Percentiles rank a stretch among this genome's conserved stretches.
Evolutionary conservation across 106 monocot species (phyloP).

Genomic region (Platanthera guangdongensis): DNA sequence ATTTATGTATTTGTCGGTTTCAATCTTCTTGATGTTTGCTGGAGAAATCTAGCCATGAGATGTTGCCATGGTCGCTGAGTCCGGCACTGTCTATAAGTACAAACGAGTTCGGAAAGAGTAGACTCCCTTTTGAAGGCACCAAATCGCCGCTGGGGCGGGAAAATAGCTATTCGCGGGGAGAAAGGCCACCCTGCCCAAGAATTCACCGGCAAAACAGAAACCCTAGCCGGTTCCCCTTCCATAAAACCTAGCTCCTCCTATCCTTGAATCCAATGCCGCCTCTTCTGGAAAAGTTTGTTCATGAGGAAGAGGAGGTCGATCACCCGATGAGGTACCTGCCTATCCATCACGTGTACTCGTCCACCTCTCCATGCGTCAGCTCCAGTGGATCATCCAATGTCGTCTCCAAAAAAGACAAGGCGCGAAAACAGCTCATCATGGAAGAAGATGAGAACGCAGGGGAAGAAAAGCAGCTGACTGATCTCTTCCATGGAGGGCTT

Average conservation of each 20-base stretch:
- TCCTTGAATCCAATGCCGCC: conserved; percentile 6
- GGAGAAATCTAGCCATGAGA: background rate
- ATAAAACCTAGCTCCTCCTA: background rate
- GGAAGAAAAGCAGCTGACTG: background rate
- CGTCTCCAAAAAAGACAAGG: conserved; percentile 70
- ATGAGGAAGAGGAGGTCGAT: conserved; percentile 57
- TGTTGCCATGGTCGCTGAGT: background rate
- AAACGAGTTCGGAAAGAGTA: background rate
- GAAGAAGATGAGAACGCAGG: conserved; percentile 12
- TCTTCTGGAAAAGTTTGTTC: conserved; percentile 24
- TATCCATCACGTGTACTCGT: conserved; percentile 56
- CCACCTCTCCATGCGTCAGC: conserved; percentile 50
- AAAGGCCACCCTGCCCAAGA: background rate
- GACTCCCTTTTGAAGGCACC: background rate
- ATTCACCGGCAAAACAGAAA: conserved; percentile 7
- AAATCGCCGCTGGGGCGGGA: conserved; percentile 33
- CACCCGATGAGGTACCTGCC: conserved; percentile 46
- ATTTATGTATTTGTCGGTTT: background rate
- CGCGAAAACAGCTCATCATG: conserved; percentile 23
- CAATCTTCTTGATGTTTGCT: background rate
- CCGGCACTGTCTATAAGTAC: conserved; percentile 16
- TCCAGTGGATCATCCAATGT: conserved; percentile 49
- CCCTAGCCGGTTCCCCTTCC: background rate
- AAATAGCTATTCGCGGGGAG: conserved; percentile 19
- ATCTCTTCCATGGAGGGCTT: background rate